Conservation (phyloP, 495 filamentous ascomycete species). For the Penicillium desertorum region DNA sequence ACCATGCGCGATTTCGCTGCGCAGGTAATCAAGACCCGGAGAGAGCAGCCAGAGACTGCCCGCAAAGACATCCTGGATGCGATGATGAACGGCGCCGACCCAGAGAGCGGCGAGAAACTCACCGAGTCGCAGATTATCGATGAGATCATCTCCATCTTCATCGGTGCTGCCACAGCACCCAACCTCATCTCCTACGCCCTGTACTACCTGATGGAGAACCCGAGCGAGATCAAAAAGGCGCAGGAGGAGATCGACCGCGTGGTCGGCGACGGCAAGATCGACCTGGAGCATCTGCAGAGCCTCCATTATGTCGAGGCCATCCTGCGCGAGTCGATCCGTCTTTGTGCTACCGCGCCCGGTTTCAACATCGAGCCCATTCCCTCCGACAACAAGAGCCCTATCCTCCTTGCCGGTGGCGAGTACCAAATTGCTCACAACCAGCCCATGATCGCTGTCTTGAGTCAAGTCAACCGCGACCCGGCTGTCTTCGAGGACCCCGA, state of each 20-base stretch:
- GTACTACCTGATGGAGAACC: constrained; percentile 43
- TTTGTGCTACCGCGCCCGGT: constrained; percentile 62
- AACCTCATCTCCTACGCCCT: constrained; percentile 40
- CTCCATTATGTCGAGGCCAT: constrained; percentile 65
- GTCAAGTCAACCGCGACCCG: constrained; percentile 67
- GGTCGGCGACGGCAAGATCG: constrained; percentile 34
- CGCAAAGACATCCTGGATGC: constrained; percentile 64
- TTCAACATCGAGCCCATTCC: constrained; percentile 58
- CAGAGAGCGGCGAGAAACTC: constrained; percentile 63
- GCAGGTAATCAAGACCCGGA: constrained; percentile 58
- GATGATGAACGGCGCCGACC: constrained; percentile 66
- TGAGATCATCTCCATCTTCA: constrained; percentile 55
- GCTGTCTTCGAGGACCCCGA: constrained; percentile 64
- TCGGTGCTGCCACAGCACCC: constrained; percentile 40
- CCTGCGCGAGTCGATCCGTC: constrained; percentile 70
- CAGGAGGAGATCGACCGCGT: constrained; percentile 36
- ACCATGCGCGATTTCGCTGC: constrained; percentile 54
- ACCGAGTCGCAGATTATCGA: constrained; percentile 58
- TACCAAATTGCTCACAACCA: constrained; percentile 63
- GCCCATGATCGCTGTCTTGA: constrained; percentile 61
- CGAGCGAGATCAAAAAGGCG: constrained; percentile 29
- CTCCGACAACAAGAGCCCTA: constrained; percentile 52
- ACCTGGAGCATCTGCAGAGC: constrained; percentile 59
- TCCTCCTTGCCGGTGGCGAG: constrained; percentile 59
- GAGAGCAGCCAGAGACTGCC: constrained; percentile 41